These are phyloP conservation scores for Exutisphaerella laricina DNA, from an alignment of 2,329 filamentous ascomycete genomes.

Conservation along the genomic window DNA sequence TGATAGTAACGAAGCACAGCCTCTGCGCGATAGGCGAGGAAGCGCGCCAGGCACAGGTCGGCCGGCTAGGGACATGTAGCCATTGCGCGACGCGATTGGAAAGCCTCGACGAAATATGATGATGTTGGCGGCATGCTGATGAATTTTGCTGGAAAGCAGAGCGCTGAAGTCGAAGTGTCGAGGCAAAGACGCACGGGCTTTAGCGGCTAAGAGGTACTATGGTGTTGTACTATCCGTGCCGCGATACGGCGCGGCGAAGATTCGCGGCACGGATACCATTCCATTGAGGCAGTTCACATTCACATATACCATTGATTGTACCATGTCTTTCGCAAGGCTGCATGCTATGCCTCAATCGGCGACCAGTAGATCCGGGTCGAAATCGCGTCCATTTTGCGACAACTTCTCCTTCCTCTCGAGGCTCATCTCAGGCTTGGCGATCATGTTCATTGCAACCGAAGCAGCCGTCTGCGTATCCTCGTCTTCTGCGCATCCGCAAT, in stretches of 20 bases:
- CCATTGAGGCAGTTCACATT: neutral
- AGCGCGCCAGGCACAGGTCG: too few relatives aligned
- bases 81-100: too few relatives aligned
- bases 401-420: slow-evolving; percentile 26
- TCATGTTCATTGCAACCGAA: neutral
- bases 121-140: too few relatives aligned
- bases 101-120: too few relatives aligned
- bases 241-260: too few relatives aligned
- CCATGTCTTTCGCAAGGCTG: neutral
- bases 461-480: slow-evolving; percentile 25
- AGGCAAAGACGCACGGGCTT: neutral
- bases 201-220: neutral
- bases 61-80: neutral
- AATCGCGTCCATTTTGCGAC: slow-evolving; percentile 28
- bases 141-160: too few relatives aligned
- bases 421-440: slow-evolving; percentile 28
- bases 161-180: neutral
- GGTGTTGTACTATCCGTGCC: too few relatives aligned
- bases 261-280: too few relatives aligned
- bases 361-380: slow-evolving; percentile 26
- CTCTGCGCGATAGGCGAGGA: too few relatives aligned
- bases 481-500: slow-evolving; percentile 59
- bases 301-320: neutral
- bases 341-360: neutral
- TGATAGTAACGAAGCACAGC: too few relatives aligned